These are phyloP conservation scores for Colletotrichum coccodes DNA, from an alignment of 2,329 filamentous ascomycete genomes.

Conservation along the genomic window DNA sequence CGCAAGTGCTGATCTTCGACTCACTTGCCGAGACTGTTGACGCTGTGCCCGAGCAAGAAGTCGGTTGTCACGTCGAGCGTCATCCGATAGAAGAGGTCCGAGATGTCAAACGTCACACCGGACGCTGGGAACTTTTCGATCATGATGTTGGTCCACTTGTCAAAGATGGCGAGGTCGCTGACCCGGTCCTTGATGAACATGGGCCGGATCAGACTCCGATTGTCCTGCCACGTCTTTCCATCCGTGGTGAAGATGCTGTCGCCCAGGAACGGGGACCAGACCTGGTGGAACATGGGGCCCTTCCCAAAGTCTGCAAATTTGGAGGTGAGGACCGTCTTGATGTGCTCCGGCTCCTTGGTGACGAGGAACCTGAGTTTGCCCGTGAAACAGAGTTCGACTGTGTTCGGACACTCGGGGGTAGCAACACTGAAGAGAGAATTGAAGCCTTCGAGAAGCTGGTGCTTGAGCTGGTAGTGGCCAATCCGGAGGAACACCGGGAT, in stretches of 20 bases:
- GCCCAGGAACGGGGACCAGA: constrained; percentile 60
- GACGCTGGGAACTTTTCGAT: constrained; percentile 66
- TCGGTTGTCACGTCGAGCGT: constrained; percentile 75
- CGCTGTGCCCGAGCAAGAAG: constrained; percentile 72
- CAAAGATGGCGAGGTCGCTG: constrained; percentile 65
- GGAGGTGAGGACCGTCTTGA: constrained; percentile 54
- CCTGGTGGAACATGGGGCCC: constrained; percentile 51
- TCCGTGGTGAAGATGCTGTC: constrained; percentile 67
- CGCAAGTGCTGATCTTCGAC: background rate
- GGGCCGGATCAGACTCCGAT: constrained; percentile 62
- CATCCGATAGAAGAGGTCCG: constrained; percentile 71
- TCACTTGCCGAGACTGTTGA: constrained; percentile 55
- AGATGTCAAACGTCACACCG: constrained; percentile 67
- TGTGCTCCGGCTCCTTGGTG: constrained; percentile 64
- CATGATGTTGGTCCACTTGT: constrained; percentile 67
- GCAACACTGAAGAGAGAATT: constrained; percentile 40
- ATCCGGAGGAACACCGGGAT: constrained; percentile 29
- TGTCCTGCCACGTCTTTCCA: constrained; percentile 63
- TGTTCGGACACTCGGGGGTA: constrained; percentile 45
- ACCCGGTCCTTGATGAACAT: constrained; percentile 61
- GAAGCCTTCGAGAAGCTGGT: constrained; percentile 45
- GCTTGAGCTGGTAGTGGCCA: constrained; percentile 25
- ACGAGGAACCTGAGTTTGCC: constrained; percentile 50
- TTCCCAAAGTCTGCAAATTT: constrained; percentile 66
- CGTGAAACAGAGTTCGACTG: constrained; percentile 47